Evolutionary conservation across 176 grass and related monocot genomes (phyloP).

Genomic region (Aegilops umbellulata): DNA sequence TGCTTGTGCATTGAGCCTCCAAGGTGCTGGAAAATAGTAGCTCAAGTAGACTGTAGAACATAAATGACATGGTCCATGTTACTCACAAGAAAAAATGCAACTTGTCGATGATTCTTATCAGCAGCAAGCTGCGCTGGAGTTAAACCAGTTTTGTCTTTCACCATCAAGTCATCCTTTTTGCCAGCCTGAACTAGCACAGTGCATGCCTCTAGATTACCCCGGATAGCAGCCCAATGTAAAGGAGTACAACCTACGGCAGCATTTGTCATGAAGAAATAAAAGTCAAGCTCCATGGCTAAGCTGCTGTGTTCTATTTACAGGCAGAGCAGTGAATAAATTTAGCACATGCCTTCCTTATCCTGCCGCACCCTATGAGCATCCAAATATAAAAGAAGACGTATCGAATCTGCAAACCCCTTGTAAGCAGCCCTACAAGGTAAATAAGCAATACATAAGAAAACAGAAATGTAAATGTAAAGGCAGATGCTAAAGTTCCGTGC

Average conservation of each 20-base stretch:
- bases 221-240: conserved; percentile 99
- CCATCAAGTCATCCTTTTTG: conserved; percentile 94
- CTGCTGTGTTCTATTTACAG: neutral
- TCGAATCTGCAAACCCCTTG: conserved; percentile 91
- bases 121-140: conserved; percentile 89
- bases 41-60: neutral
- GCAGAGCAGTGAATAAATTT: conserved; percentile 9
- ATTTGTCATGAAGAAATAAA: conserved; percentile 34
- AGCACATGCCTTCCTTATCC: conserved; percentile 82
- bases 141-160: conserved; percentile 93
- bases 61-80: conserved; percentile 9
- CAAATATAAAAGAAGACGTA: conserved; percentile 95
- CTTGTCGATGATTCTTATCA: conserved; percentile 91
- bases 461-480: neutral
- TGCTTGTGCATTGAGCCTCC: neutral
- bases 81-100: conserved; percentile 98
- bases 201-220: conserved; percentile 88
- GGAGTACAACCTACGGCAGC: conserved; percentile 85
- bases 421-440: conserved; percentile 86
- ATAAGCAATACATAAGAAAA: conserved; percentile 1
- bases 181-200: conserved; percentile 96
- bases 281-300: conserved; percentile 15
- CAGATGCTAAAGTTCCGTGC: neutral
- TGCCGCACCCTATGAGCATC: conserved; percentile 90
- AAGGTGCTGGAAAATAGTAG: neutral